Conservation (phyloP, 2,329 filamentous ascomycete species). For the Penicillium thymicola region DNA sequence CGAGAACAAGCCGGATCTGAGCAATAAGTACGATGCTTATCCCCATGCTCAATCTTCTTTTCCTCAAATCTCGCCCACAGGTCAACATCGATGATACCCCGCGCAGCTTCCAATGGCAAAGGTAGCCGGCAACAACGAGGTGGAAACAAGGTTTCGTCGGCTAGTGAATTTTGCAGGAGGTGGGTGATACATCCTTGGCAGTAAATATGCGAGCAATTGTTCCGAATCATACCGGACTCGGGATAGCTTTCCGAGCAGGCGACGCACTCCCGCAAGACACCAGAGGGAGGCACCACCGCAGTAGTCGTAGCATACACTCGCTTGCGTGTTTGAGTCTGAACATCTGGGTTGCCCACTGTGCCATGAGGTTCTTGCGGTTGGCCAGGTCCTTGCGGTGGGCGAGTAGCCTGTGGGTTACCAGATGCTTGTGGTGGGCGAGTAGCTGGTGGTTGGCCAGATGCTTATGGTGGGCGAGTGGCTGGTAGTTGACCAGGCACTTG, state of each 20-base stretch:
- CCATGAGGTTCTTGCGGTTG: not conserved
- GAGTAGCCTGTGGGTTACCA: too few species aligned
- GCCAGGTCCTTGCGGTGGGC: too few species aligned
- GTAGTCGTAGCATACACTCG: not conserved
- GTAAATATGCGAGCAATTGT: slow-evolving; percentile 21
- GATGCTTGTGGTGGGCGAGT: too few species aligned
- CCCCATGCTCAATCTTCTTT: slow-evolving; percentile 24
- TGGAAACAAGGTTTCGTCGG: slow-evolving; percentile 27
- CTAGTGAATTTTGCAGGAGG: slow-evolving; percentile 18
- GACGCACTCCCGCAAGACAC: slow-evolving; percentile 1
- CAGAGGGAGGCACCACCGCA: not conserved
- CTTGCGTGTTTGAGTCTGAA: too few species aligned
- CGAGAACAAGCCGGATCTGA: slow-evolving; percentile 18
- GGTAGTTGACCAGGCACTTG: too few species aligned
- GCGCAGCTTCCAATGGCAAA: slow-evolving; percentile 14
- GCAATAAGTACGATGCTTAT: slow-evolving; percentile 28
- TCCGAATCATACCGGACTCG: not conserved
- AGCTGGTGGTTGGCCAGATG: too few species aligned
- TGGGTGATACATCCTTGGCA: slow-evolving; percentile 20
- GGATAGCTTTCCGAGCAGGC: slow-evolving; percentile 5
- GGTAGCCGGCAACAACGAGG: slow-evolving; percentile 26
- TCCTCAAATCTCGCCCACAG: slow-evolving; percentile 13
- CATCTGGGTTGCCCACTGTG: not conserved
- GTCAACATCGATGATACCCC: slow-evolving; percentile 6
- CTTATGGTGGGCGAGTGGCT: too few species aligned